Conservation (phyloP, 1,284 basidiomycete species). For the Malassezia arunalokei region DNA sequence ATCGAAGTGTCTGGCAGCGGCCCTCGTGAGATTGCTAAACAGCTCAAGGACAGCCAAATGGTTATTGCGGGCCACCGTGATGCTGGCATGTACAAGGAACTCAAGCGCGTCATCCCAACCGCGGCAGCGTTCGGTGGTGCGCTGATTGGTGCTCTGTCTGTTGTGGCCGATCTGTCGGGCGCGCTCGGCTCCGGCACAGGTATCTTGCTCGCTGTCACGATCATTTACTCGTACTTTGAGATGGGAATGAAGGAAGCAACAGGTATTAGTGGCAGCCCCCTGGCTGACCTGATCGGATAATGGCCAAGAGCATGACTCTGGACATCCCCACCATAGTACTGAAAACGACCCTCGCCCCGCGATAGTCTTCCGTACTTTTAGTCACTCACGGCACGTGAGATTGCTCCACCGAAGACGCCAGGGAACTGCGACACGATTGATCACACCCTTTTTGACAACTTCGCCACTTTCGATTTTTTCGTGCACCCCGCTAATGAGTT, state of each 20-base stretch:
- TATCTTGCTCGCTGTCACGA: slow-evolving; percentile 93
- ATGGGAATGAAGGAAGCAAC: slow-evolving; percentile 46
- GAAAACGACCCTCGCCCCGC: too few relatives aligned
- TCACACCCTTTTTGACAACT: too few relatives aligned
- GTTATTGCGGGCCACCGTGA: slow-evolving; percentile 97
- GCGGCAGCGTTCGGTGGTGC: slow-evolving; percentile 95
- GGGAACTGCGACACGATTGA: too few relatives aligned
- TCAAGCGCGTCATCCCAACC: slow-evolving; percentile 92
- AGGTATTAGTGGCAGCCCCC: slow-evolving; percentile 46
- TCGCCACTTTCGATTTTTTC: too few relatives aligned
- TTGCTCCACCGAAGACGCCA: too few relatives aligned
- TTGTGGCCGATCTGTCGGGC: slow-evolving; percentile 88
- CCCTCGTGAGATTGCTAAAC: slow-evolving; percentile 89
- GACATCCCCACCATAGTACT: too few relatives aligned
- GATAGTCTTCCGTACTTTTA: too few relatives aligned
- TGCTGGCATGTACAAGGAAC: slow-evolving; percentile 95
- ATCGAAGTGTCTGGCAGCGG: slow-evolving; percentile 94
- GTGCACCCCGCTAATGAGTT: too few relatives aligned
- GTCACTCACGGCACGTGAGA: too few relatives aligned
- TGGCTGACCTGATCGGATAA: slow-evolving; percentile 6
- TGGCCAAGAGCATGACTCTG: not conserved
- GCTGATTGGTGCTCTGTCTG: slow-evolving; percentile 81
- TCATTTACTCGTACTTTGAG: slow-evolving; percentile 58
- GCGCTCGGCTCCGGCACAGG: slow-evolving; percentile 93
- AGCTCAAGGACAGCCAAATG: slow-evolving; percentile 97